A percentile compares a stretch with the other conserved stretches of the same genome.
Evolutionary conservation across 1,284 basidiomycete genomes (phyloP).

Genomic region (Apiotrichum laibachii): DNA sequence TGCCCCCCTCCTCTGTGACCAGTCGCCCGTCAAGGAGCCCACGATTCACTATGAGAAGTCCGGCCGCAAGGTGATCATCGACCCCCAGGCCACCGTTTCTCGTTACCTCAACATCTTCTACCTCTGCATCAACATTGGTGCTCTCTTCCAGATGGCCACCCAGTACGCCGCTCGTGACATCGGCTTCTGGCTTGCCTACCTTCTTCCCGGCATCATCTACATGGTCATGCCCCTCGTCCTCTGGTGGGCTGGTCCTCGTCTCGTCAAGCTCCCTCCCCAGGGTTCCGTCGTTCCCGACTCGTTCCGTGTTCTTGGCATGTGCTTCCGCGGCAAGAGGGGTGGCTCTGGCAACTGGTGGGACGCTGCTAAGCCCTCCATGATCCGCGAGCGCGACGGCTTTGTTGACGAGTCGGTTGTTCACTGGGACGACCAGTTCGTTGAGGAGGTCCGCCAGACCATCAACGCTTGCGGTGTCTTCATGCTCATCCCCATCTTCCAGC

Average conservation of each 20-base stretch:
- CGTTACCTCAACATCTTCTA: slow-evolving; percentile 45
- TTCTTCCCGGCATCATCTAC: slow-evolving; percentile 54
- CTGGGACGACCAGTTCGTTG: slow-evolving; percentile 55
- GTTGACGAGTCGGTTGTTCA: slow-evolving; percentile 48
- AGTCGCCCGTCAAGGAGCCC: slow-evolving; percentile 42
- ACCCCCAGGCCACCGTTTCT: slow-evolving; percentile 44
- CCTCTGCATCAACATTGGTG: slow-evolving; percentile 47
- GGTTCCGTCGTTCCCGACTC: slow-evolving; percentile 53
- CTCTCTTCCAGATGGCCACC: slow-evolving; percentile 45
- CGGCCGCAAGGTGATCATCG: slow-evolving; percentile 48
- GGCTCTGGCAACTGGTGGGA: slow-evolving; percentile 49
- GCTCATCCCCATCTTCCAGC: slow-evolving; percentile 53
- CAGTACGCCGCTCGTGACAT: slow-evolving; percentile 44
- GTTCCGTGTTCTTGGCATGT: slow-evolving; percentile 31
- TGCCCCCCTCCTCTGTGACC: slow-evolving; percentile 48
- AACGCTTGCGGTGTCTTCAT: slow-evolving; percentile 54
- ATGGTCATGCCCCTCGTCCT: slow-evolving; percentile 52
- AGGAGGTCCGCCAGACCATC: slow-evolving; percentile 53
- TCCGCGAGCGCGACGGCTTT: slow-evolving; percentile 35
- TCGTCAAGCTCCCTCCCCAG: slow-evolving; percentile 52
- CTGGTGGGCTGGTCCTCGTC: slow-evolving; percentile 45
- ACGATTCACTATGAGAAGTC: slow-evolving; percentile 30
- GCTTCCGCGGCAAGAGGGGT: slow-evolving; percentile 32
- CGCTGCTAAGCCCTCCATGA: slow-evolving; percentile 49
- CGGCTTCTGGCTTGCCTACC: slow-evolving; percentile 53